A percentile compares a stretch with the other conserved stretches of the same genome.
phyloP scores from a whole-genome alignment of 2,329 filamentous ascomycete genomes.

The Paraphoma sp. region DNA sequence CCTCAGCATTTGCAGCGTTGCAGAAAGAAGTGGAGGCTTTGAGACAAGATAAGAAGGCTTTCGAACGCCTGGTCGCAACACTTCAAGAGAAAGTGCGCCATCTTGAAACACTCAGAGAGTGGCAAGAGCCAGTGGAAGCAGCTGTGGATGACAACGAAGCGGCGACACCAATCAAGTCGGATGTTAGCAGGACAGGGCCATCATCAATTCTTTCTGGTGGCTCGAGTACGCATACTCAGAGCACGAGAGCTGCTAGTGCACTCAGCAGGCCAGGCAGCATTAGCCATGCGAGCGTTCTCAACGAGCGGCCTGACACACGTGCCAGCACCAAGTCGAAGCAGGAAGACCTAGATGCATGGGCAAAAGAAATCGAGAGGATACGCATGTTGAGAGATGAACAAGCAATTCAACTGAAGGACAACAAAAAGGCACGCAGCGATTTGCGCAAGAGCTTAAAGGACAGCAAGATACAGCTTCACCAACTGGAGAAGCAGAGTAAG shows the following conservation, averaged over 20 bases:
- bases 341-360: conserved; percentile 38
- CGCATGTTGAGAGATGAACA: conserved; percentile 43
- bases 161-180: conserved; percentile 5
- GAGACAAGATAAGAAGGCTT: conserved; percentile 39
- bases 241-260: conserved; percentile 16
- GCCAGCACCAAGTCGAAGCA: conserved; percentile 22
- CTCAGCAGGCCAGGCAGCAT: conserved; percentile 8
- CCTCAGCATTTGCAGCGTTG: conserved; percentile 29
- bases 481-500: conserved; percentile 32
- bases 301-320: conserved; percentile 27
- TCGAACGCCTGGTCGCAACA: conserved; percentile 36
- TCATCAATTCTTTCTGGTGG: conserved; percentile 16
- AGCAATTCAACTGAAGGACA: conserved; percentile 39
- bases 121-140: conserved; percentile 19
- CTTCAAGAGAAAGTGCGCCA: conserved; percentile 40
- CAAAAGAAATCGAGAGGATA: conserved; percentile 41
- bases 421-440: conserved; percentile 36
- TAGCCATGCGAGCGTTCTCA: conserved; percentile 10
- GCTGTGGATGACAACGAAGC: neutral
- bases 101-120: conserved; percentile 33
- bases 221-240: conserved; percentile 12
- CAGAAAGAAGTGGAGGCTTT: conserved; percentile 38
- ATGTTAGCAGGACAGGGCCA: conserved; percentile 1
- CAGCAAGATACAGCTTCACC: conserved; percentile 40
- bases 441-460: conserved; percentile 42